Evolutionary conservation across 2,329 filamentous ascomycete species (phyloP).

Genomic region (Alternaria triticina): DNA sequence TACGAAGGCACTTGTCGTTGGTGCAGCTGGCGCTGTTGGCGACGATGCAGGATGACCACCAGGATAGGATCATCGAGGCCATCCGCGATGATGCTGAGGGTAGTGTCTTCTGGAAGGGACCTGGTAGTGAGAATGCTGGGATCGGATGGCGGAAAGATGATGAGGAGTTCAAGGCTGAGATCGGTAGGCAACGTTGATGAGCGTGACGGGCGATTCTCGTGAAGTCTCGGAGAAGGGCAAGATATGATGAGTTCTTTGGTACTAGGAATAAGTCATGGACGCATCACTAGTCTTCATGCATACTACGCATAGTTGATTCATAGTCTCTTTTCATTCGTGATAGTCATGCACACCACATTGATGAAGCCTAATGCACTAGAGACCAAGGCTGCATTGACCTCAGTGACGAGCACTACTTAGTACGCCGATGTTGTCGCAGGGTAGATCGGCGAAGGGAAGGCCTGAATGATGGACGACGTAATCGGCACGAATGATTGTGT

Average conservation of each 20-base stretch:
- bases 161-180: background rate
- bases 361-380: background rate
- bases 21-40: background rate
- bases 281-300: background rate
- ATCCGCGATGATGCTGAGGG: background rate
- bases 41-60: background rate
- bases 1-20: background rate
- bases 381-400: background rate
- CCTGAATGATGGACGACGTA: constrained; percentile 20
- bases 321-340: background rate
- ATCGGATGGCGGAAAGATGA: background rate
- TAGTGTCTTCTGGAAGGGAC: background rate
- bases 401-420: background rate
- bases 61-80: background rate
- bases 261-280: background rate
- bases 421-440: constrained; percentile 14
- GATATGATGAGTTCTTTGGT: background rate
- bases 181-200: background rate
- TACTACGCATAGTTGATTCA: background rate
- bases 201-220: background rate
- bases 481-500: constrained; percentile 47
- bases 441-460: constrained; percentile 21
- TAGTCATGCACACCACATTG: background rate
- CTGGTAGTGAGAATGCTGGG: background rate
- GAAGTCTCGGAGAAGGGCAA: background rate